phyloP scores from a whole-genome alignment of 768 basidiomycete species.

The Cystofilobasidium capitatum region DNA sequence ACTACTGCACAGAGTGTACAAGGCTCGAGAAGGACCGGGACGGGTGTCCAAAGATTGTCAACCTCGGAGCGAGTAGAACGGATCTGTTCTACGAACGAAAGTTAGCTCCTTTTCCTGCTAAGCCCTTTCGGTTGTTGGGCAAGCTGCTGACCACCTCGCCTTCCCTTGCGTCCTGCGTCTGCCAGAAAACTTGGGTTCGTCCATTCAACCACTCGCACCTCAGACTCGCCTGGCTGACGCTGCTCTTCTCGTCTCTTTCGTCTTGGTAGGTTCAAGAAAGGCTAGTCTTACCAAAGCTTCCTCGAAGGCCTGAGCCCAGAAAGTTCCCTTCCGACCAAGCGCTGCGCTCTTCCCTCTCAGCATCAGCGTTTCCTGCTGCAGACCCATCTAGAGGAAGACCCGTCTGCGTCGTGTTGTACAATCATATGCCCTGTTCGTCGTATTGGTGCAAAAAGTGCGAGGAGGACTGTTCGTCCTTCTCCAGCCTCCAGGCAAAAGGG shows the following conservation, averaged over 20 bases:
- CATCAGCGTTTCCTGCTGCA: background rate
- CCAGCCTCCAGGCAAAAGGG: no score
- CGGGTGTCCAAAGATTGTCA: slow-evolving; percentile 96
- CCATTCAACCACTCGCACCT: background rate
- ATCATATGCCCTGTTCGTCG: background rate
- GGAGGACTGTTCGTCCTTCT: no score
- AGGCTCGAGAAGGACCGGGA: slow-evolving; percentile 93
- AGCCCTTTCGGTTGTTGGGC: background rate
- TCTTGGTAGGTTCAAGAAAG: slow-evolving; percentile 19
- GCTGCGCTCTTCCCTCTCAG: background rate
- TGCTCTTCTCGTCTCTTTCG: background rate
- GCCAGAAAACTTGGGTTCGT: slow-evolving; percentile 23
- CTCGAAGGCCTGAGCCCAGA: no score
- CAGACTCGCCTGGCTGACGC: background rate
- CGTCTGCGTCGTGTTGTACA: background rate
- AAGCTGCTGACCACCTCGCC: background rate
- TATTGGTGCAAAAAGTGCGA: background rate
- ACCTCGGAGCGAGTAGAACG: slow-evolving; percentile 85
- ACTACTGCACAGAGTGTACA: slow-evolving; percentile 98
- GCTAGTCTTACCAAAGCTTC: slow-evolving; percentile 5
- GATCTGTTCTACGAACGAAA: slow-evolving; percentile 27
- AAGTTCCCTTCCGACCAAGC: no score
- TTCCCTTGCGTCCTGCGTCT: background rate
- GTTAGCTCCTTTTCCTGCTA: background rate
- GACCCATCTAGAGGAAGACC: background rate